These are phyloP conservation scores for Rhizoclosmatium globosum DNA, from an alignment of 192 early-diverging fungal genomes.

Conservation along the genomic window DNA sequence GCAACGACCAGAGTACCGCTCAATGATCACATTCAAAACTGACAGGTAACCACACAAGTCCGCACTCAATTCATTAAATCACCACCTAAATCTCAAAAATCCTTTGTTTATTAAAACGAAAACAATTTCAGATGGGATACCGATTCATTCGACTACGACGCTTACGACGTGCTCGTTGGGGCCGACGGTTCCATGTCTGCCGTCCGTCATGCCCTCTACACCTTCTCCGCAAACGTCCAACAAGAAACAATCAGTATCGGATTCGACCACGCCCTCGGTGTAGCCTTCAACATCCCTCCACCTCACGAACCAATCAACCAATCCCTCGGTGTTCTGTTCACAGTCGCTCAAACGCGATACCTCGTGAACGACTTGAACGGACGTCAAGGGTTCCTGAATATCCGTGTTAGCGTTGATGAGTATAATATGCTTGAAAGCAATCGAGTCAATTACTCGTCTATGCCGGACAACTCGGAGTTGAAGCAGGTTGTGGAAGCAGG, in stretches of 20 bases:
- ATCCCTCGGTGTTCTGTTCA: neutral
- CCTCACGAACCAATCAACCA: neutral
- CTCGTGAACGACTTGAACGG: constrained; percentile 7
- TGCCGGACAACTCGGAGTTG: neutral
- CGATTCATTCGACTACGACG: neutral
- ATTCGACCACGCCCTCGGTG: constrained; percentile 7
- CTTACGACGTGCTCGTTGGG: neutral
- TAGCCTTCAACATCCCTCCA: neutral
- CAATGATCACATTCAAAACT: neutral
- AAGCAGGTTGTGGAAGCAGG: neutral
- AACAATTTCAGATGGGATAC: neutral
- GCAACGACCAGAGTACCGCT: neutral
- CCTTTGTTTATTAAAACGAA: too few species aligned
- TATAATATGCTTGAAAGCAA: neutral
- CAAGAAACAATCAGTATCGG: neutral
- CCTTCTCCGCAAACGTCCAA: neutral
- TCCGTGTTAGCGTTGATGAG: constrained; percentile 1
- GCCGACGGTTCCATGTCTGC: neutral
- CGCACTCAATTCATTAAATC: neutral
- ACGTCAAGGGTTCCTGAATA: constrained; percentile 6
- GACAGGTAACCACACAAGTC: neutral
- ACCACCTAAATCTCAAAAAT: too few species aligned
- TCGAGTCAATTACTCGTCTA: neutral
- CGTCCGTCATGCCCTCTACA: neutral
- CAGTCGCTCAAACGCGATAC: constrained; percentile 8